phyloP scores from a whole-genome alignment of 306 rosid genomes.

The Vigna trinervia region DNA sequence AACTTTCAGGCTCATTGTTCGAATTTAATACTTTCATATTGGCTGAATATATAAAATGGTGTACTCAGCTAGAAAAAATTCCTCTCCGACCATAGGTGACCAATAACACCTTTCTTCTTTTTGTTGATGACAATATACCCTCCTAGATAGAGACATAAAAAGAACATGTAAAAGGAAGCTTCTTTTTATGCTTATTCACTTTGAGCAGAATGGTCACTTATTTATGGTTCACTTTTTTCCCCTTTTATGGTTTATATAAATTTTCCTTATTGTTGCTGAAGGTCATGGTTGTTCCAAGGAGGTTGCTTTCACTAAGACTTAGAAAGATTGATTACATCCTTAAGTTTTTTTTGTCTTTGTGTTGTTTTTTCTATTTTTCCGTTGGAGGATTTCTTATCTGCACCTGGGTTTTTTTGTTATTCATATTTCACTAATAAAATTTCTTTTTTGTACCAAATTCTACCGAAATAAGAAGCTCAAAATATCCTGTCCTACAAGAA shows the following conservation, averaged over 20 bases:
- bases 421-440: not conserved
- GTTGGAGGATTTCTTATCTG: constrained; percentile 11
- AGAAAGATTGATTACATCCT: not conserved
- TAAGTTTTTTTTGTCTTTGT: not conserved
- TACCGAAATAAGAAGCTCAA: not conserved
- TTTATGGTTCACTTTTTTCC: not conserved
- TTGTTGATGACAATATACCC: not conserved
- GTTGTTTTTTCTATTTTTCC: not conserved
- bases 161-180: not conserved
- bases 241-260: not conserved
- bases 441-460: not conserved
- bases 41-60: not conserved
- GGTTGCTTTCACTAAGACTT: not conserved
- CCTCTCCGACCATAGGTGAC: not conserved
- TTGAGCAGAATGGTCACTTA: not conserved
- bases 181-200: not conserved
- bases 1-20: not conserved
- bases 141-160: not conserved
- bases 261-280: not conserved
- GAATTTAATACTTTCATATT: not conserved
- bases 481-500: not conserved
- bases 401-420: not conserved
- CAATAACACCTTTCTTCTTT: not conserved
- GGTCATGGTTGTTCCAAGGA: not conserved
- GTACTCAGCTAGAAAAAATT: not conserved